phyloP scores from a whole-genome alignment of 169 alveolate species.

The Besnoitia besnoiti region DNA sequence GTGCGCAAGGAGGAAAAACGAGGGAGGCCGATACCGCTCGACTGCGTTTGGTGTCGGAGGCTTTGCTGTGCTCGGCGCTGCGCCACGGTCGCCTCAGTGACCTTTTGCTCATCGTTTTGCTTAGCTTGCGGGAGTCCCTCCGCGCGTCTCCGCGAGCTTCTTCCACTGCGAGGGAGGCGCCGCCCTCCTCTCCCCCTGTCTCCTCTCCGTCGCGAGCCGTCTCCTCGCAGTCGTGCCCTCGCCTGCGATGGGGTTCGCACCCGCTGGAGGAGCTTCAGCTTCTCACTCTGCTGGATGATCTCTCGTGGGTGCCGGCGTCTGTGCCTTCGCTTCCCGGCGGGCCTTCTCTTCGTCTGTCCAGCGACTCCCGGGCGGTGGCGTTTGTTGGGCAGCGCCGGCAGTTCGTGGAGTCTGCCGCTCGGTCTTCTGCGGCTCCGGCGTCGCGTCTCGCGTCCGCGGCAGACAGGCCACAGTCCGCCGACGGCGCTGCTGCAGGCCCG shows the following conservation, averaged over 20 bases:
- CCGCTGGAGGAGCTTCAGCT: constrained; percentile 32
- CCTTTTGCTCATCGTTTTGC: background rate
- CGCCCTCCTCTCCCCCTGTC: background rate
- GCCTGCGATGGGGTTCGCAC: constrained; percentile 9
- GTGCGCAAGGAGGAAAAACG: background rate
- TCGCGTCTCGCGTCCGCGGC: no score
- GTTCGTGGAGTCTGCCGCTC: no score
- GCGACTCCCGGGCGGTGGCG: background rate
- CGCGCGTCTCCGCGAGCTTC: background rate
- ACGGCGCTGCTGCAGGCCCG: no score
- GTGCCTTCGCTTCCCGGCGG: background rate
- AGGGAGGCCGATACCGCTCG: background rate
- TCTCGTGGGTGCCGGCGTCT: background rate
- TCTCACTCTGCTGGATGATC: background rate
- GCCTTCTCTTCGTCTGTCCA: background rate
- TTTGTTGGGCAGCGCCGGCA: background rate
- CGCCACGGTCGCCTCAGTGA: background rate
- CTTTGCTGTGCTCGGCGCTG: background rate
- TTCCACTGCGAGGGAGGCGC: background rate
- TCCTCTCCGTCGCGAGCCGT: background rate
- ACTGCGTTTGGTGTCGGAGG: constrained; percentile 7
- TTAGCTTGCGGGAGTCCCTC: background rate
- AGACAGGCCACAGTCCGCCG: no score
- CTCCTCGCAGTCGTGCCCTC: background rate
- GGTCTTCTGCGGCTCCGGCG: no score